Evolutionary conservation across 2,329 filamentous ascomycete species (phyloP).

Genomic region (Colletotrichum noveboracense): DNA sequence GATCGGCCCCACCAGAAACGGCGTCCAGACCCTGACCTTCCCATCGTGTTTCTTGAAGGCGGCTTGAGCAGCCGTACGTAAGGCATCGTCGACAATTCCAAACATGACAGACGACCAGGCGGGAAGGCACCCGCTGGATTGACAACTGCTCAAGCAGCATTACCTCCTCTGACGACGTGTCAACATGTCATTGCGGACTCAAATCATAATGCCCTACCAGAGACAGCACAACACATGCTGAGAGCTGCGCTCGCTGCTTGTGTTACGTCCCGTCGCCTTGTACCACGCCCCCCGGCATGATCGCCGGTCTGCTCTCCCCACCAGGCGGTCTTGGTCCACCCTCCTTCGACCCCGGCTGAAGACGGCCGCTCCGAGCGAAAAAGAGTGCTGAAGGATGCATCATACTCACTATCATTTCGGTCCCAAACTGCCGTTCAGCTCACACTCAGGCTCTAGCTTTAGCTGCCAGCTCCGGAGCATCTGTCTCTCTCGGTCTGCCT

Average conservation of each 20-base stretch:
- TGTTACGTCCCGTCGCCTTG: not conserved
- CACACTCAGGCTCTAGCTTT: not conserved
- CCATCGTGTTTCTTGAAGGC: not conserved
- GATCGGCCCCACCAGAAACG: not conserved
- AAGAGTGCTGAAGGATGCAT: not conserved
- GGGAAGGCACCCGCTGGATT: not conserved
- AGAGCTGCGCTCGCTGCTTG: not conserved
- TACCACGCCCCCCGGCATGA: not conserved
- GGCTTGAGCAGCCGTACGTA: not conserved
- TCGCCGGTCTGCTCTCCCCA: not conserved
- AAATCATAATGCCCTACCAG: not conserved
- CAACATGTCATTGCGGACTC: not conserved
- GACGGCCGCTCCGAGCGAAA: not conserved
- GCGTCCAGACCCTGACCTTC: not conserved
- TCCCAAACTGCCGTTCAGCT: not conserved
- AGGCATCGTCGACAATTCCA: not conserved
- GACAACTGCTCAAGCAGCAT: not conserved
- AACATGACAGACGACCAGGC: not conserved
- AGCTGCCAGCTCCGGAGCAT: not conserved
- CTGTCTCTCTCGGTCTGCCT: not conserved
- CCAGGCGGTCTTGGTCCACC: not conserved
- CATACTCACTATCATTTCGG: not conserved
- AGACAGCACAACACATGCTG: not conserved
- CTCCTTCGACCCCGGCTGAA: conserved; percentile 7
- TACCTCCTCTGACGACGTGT: not conserved